Percentiles rank a stretch among this genome's conserved stretches.
Conservation (phyloP, 306 rosid species). For the Quercus mongolica region DNA sequence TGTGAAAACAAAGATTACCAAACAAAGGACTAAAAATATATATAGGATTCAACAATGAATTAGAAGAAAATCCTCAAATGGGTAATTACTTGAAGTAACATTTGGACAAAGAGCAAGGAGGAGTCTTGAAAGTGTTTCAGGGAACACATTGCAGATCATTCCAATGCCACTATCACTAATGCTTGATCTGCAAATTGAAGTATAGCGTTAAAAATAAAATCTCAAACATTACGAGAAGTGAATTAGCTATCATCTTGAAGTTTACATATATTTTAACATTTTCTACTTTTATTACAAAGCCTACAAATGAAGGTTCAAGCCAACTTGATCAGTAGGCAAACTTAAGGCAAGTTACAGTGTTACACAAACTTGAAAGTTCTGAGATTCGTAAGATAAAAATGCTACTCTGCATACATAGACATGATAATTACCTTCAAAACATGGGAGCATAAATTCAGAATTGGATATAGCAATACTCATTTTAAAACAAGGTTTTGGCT, state of each 20-base stretch:
- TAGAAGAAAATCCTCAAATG: background rate
- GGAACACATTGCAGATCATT: conserved; percentile 86
- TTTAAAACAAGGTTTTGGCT: background rate
- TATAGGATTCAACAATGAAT: background rate
- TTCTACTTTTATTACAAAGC: background rate
- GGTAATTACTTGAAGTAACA: conserved; percentile 83
- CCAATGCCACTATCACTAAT: conserved; percentile 92
- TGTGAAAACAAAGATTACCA: conserved; percentile 3
- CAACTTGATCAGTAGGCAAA: background rate
- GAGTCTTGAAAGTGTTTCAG: conserved; percentile 74
- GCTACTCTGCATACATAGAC: background rate
- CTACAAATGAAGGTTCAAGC: background rate
- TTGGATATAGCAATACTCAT: background rate
- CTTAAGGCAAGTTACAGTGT: background rate
- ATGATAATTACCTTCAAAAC: background rate
- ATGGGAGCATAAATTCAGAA: background rate
- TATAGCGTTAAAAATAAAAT: conserved; percentile 10
- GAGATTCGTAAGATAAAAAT: background rate
- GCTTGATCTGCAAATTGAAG: conserved; percentile 68
- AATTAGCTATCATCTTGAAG: conserved; percentile 3
- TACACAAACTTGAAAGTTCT: background rate
- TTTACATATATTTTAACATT: background rate
- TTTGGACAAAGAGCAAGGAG: conserved; percentile 97
- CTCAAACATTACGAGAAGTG: background rate
- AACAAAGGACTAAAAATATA: conserved; percentile 1